Evolutionary conservation across 805 yeast species (phyloP), one percentile per base, ranked within the genome.

Genomic region (Barnettozyma siamensis): DNA sequence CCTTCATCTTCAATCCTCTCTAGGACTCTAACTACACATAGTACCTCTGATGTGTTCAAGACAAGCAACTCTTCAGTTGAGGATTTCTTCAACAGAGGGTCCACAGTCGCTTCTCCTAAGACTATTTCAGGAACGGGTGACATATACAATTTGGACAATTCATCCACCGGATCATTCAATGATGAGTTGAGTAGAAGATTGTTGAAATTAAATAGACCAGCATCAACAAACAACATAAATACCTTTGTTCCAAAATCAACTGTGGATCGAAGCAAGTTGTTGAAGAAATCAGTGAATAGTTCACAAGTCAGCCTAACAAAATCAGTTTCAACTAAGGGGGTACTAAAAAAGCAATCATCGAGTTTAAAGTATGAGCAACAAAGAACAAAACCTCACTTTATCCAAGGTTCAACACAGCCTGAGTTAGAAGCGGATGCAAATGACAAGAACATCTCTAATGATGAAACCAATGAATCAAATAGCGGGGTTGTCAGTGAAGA

Each of bases 231-330:
- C n/a, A n/a, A n/a, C n/a, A n/a, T n/a, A n/a, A n/a, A n/a, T 11
- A 33, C 45, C 13, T 55, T 56, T 30, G 60, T 73, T 36, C 79
- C 79, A 10, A 62, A 65, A 36, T 66, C 77, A 2, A 60, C 75
- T 29, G 60, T 57, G 42, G 51, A 16, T 18, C 24, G 37, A n/a
- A 11, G n/a, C 5, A 12, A 29, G 2, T n/a, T 34, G 9, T 23
- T 41, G 21, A 41, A 36, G 19, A 41, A 41, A 24, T 41, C 44
- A 7, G 48, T 45, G 18, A 40, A 43, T 12, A 45, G 38, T 11
- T 41, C 40, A 3, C 37, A 36, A 20, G 29, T 41, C 7, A 33
- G 19, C 23, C 19, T 40, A 16, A 21, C 35, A 13, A 39, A 39
- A 21, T 27, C 27, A 16, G 20, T 28, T n/a, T 34, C 34, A n/a